Base-by-base conservation (phyloP, 176 grass and related monocot species). In the Canna indica region DNA sequence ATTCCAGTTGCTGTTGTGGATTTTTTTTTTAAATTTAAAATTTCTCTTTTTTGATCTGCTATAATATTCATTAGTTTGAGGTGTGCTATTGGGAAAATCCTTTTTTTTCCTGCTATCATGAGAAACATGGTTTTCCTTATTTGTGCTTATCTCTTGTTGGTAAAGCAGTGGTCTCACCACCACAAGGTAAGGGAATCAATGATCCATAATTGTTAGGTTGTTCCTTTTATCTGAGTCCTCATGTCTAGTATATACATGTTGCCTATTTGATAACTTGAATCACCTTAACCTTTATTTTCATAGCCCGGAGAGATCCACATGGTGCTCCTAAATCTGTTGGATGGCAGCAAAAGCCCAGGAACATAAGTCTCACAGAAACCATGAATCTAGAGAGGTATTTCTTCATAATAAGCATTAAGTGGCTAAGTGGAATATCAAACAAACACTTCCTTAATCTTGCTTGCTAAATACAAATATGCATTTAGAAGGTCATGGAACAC, bases 101-200 rank as follows among this genome's bases (percentile, higher is more conserved):
- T 79, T 13, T 91, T 96, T 53, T 90, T 96, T n/a, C n/a, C 30
- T 97, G 88, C 80, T 97, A 97, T 74, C 84, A 88, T 62, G 93
- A 97, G 81, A 72, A 41, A 63, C 41, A 27, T 45, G 79, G 88
- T 30, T 27, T 47, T 26, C 62, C 86, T 77, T 83, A 91, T 75
- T 17, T 92, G 68, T 48, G 35, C 11, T 73, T 79, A 8, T 97
- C 93, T 38, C 81, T 90, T 78, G 48, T 97, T 50, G 88, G 93
- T 0, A 75, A 87, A 89, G 93, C 86, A 50, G 85, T 77, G 53
- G 81, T 87, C 73, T 77, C 75, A 61, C 41, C 57, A 48, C 86
- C 85, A 77, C 11, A 59, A 75, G 88, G 93, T 96, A 96, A 62
- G 70, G 44, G 70, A 36, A 30, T 54, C 10, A 32, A 64, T 69